A percentile compares a stretch with the other conserved stretches of the same genome.
phyloP scores from a whole-genome alignment of 148 eudicot species.

The Polygonum aviculare region DNA sequence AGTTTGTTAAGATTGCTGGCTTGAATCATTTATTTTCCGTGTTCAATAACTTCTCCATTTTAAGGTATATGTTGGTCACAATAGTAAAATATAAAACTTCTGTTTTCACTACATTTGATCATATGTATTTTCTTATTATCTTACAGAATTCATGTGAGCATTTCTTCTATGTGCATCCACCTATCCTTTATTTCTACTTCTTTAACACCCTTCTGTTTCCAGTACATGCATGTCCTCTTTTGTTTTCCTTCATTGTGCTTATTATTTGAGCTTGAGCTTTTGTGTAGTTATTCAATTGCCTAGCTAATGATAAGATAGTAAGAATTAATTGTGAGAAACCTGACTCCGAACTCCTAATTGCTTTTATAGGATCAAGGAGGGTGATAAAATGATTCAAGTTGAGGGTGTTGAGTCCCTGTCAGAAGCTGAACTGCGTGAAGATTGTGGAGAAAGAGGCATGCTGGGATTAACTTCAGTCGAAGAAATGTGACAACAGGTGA shows the following conservation, averaged over 20 bases:
- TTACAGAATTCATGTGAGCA: not conserved
- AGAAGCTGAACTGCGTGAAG: conserved; percentile 82
- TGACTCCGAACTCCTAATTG: not conserved
- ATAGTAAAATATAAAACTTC: not conserved
- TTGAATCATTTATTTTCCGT: not conserved
- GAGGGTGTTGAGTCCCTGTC: conserved; percentile 86
- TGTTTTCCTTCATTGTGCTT: not conserved
- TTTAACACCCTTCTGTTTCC: not conserved
- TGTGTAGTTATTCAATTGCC: not conserved
- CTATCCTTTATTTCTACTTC: not conserved
- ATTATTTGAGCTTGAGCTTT: not conserved
- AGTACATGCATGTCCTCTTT: not conserved
- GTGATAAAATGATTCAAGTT: conserved; percentile 67
- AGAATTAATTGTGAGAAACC: not conserved
- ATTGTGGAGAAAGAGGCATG: conserved; percentile 78
- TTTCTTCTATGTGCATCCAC: not conserved
- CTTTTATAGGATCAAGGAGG: conserved; percentile 30
- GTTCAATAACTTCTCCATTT: not conserved
- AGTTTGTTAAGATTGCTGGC: not conserved
- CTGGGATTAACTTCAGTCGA: conserved; percentile 67
- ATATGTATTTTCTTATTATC: not conserved
- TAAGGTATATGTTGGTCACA: not conserved
- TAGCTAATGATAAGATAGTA: not conserved
- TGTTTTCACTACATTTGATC: not conserved
- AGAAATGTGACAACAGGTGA: conserved; percentile 77